phyloP scores from a whole-genome alignment of 495 filamentous ascomycete species.

The Pseudevernia furfuracea region DNA sequence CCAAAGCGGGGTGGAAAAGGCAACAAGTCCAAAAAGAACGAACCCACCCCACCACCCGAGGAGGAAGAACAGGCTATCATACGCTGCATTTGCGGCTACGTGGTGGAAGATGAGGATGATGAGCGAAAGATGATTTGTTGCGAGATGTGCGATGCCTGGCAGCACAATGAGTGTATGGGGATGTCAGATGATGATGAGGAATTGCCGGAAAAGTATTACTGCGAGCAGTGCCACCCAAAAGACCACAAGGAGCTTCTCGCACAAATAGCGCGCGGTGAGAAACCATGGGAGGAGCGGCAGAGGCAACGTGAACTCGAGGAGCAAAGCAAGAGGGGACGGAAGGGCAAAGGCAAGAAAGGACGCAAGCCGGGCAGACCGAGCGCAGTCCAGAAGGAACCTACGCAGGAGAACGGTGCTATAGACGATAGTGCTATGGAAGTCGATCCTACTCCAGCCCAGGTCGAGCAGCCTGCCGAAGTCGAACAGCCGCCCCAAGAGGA shows the following conservation, averaged over 20 bases:
- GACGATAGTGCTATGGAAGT: slow-evolving; percentile 27
- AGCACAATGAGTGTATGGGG: slow-evolving; percentile 94
- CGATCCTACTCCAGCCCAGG: slow-evolving; percentile 7
- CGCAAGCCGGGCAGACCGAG: slow-evolving; percentile 28
- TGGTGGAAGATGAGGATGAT: slow-evolving; percentile 72
- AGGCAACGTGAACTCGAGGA: slow-evolving; percentile 45
- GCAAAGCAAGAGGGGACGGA: slow-evolving; percentile 46
- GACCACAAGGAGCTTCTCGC: slow-evolving; percentile 68
- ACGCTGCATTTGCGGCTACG: slow-evolving; percentile 86
- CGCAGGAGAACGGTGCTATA: slow-evolving; percentile 27
- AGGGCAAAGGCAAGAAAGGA: slow-evolving; percentile 33
- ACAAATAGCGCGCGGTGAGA: slow-evolving; percentile 68
- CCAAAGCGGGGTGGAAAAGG: slow-evolving; percentile 58
- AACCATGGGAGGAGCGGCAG: slow-evolving; percentile 69
- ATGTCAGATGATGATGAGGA: slow-evolving; percentile 67
- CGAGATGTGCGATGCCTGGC: slow-evolving; percentile 86
- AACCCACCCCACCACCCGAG: slow-evolving; percentile 44
- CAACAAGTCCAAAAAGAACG: slow-evolving; percentile 46
- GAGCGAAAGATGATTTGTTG: slow-evolving; percentile 84
- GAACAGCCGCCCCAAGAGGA: slow-evolving; percentile 9
- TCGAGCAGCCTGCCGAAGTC: slow-evolving; percentile 11
- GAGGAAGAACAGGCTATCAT: slow-evolving; percentile 70
- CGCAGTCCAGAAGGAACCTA: slow-evolving; percentile 31
- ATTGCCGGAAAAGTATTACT: slow-evolving; percentile 74
- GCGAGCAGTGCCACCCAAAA: slow-evolving; percentile 79